These are phyloP conservation scores for Fraxinus xanthoxyloides DNA, from an alignment of 305 asterid species.

Conservation along the genomic window DNA sequence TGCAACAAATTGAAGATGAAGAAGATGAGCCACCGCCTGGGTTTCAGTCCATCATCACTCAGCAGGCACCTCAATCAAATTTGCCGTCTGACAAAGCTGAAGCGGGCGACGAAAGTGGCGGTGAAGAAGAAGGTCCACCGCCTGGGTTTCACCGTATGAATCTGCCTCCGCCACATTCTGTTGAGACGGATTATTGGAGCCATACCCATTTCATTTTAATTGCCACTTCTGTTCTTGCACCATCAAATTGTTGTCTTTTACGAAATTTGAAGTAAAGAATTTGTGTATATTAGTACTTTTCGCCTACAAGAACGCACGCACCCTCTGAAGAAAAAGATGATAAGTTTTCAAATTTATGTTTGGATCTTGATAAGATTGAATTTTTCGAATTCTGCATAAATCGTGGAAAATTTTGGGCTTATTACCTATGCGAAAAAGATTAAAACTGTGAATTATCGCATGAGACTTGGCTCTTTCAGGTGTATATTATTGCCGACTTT, in stretches of 20 bases:
- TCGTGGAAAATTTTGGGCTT: neutral
- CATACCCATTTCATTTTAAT: neutral
- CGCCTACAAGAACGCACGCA: neutral
- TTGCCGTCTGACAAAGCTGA: slow-evolving; percentile 1
- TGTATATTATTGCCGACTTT: neutral
- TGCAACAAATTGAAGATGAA: slow-evolving; percentile 47
- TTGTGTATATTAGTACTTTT: neutral
- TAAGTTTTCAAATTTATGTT: slow-evolving; percentile 4
- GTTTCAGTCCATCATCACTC: slow-evolving; percentile 43
- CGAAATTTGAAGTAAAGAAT: neutral
- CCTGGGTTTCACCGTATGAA: slow-evolving; percentile 61
- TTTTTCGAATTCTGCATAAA: neutral
- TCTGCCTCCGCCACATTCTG: slow-evolving; percentile 37
- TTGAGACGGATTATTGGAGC: slow-evolving; percentile 28
- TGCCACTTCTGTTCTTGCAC: neutral
- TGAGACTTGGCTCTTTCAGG: neutral
- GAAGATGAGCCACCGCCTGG: slow-evolving; percentile 96
- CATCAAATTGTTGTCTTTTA: neutral
- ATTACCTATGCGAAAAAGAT: neutral
- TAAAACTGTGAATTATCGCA: neutral
- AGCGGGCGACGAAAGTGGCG: slow-evolving; percentile 28
- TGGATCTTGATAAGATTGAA: neutral
- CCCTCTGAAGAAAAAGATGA: neutral
- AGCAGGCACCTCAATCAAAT: slow-evolving; percentile 15
- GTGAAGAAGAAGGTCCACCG: slow-evolving; percentile 73